Base-by-base conservation (phyloP, 1,139 yeast genomes). In the Diutina ranongensis region DNA sequence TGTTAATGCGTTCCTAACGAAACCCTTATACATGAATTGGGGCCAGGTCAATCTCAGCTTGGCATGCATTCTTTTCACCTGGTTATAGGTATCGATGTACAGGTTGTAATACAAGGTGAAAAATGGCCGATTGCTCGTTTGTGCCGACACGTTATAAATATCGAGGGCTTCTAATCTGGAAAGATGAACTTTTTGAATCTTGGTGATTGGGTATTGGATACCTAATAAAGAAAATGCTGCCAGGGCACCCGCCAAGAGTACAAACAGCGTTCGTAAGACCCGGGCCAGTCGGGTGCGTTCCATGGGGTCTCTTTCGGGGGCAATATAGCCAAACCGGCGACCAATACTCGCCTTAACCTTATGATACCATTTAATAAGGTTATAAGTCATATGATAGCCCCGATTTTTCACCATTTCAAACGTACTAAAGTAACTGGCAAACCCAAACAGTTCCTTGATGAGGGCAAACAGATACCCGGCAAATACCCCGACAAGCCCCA, bases 401-500 rank as follows among this genome's bases (percentile, higher is more conserved):
- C 78, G 77, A 40, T 80, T 80, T 60, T 86, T 87, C 40, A 89
- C 76, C n/a, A 78, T 63, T 61, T 88, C 97, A 62, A 88, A 89
- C 1, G 92, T 76, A 21, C 87, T 74, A 58, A 89, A 89, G 60
- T 88, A 89, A 48, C 79, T 72, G 1, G 94, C 96, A 71, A 87
- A 89, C 3, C 95, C 95, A 28, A 84, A 54, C 52, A 89, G 78
- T 54, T 89, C 97, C 58, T 88, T 88, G 18, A 83, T 59, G 4
- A 86, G 64, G 42, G 92, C 83, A 45, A 87, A 68, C 13, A 83
- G 75, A 59, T 81, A 85, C 0, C 97, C 97, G 1, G 95, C 94
- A 67, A 86, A 87, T 4, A 92, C 92, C 0, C 96, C 96, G 3
- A 78, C 71, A 15, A 82, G 63, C 0, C 97, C 97, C 46, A 88